Evolutionary conservation across 2,329 filamentous ascomycete genomes (phyloP).

Genomic region (Pseudocercospora crystallina): DNA sequence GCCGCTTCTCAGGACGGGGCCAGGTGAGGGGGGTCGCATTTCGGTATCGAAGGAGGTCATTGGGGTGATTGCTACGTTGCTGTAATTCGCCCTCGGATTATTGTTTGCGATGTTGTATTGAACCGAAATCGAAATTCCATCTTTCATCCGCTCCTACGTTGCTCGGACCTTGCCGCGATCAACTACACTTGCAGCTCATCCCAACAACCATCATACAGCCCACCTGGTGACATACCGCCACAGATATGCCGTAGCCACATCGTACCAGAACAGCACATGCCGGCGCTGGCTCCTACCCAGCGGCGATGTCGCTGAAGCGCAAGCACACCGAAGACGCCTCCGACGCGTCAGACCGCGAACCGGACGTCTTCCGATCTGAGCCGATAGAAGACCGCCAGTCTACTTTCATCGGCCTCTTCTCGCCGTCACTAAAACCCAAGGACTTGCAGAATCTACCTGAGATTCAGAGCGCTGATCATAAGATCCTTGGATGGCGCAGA

Average conservation of each 20-base stretch:
- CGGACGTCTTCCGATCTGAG: constrained; percentile 45
- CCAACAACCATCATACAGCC: no score
- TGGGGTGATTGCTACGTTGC: no score
- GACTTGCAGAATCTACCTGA: constrained; percentile 46
- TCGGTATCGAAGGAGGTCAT: no score
- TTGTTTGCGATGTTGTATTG: no score
- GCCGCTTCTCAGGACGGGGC: no score
- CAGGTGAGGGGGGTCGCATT: no score
- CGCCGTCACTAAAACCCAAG: constrained; percentile 42
- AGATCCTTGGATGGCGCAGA: constrained; percentile 53
- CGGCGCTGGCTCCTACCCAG: neutral
- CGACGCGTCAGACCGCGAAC: constrained; percentile 6
- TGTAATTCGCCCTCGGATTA: no score
- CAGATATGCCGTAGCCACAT: neutral
- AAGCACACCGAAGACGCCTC: constrained; percentile 23
- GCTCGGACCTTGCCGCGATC: no score
- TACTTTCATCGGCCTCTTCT: constrained; percentile 53
- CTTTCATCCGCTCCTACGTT: no score
- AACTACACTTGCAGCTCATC: no score
- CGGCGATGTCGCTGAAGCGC: constrained; percentile 32
- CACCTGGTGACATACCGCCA: no score
- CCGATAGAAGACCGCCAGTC: constrained; percentile 53
- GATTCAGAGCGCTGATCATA: constrained; percentile 49
- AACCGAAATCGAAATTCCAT: no score
- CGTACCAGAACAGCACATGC: neutral